Percentiles rank a stretch among this genome's conserved stretches.
Conservation (phyloP, 306 rosid species). For the Cyamopsis tetragonoloba region DNA sequence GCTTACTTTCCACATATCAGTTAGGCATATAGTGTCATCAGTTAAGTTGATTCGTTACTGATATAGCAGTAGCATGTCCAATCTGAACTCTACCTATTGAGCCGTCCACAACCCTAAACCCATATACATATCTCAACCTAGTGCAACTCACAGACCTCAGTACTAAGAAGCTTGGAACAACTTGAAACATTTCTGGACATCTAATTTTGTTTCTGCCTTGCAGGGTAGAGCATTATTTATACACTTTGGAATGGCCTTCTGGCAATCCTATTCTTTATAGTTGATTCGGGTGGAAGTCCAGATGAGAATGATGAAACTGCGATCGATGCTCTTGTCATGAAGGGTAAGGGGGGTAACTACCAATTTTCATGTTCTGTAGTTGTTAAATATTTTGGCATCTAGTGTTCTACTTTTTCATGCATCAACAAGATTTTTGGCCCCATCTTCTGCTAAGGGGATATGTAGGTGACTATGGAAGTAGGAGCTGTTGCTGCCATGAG, state of each 20-base stretch:
- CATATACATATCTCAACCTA: too few relatives aligned
- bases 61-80: too few relatives aligned
- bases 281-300: conserved; percentile 98
- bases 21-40: too few relatives aligned
- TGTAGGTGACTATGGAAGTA: conserved; percentile 91
- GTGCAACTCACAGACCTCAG: too few relatives aligned
- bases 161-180: too few relatives aligned
- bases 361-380: conserved; percentile 2
- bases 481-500: conserved; percentile 98
- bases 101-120: too few relatives aligned
- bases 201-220: too few relatives aligned
- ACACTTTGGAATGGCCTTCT: neutral
- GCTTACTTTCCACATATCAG: too few relatives aligned
- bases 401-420: neutral
- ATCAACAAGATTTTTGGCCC: conserved; percentile 29
- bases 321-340: conserved; percentile 87
- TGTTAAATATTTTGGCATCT: neutral
- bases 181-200: too few relatives aligned
- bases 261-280: conserved; percentile 34
- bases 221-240: too few relatives aligned
- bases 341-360: conserved; percentile 78
- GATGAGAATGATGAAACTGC: conserved; percentile 96
- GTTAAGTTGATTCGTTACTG: too few relatives aligned
- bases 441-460: conserved; percentile 54
- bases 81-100: too few relatives aligned